Percentiles rank a stretch among this genome's conserved stretches.
Evolutionary conservation across 78 protist species (phyloP).

Genomic region (Diacronema lutheri): DNA sequence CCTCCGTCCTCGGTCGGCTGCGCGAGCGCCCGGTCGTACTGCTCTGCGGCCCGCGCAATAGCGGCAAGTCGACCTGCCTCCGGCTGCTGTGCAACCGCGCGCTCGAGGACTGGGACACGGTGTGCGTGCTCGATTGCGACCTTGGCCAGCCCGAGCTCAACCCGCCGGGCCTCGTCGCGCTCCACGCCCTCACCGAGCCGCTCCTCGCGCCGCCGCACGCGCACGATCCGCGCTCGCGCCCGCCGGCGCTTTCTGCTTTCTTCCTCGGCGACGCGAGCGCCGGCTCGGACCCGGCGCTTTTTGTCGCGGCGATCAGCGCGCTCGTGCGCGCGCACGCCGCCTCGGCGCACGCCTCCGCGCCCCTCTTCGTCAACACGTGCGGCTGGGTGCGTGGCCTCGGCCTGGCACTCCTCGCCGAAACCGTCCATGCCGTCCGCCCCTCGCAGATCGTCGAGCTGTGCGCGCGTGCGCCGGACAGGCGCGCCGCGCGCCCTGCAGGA

Average conservation of each 20-base stretch:
- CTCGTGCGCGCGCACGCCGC: too few species aligned
- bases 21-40: background rate
- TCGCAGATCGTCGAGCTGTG: background rate
- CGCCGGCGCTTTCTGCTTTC: too few species aligned
- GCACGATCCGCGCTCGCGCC: too few species aligned
- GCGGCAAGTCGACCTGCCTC: background rate
- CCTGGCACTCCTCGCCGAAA: constrained; percentile 20
- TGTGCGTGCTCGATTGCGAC: background rate
- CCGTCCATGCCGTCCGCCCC: background rate
- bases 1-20: too few species aligned
- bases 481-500: too few species aligned
- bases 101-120: background rate
- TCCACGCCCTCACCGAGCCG: too few species aligned
- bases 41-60: background rate
- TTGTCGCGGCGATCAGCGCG: too few species aligned
- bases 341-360: background rate
- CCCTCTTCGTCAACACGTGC: constrained; percentile 67
- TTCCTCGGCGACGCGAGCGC: too few species aligned
- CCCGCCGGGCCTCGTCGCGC: background rate
- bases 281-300: too few species aligned
- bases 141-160: background rate
- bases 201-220: too few species aligned
- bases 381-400: constrained; percentile 82
- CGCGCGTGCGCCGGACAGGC: background rate
- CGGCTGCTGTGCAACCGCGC: background rate